phyloP scores from a whole-genome alignment of 164 flowering plant genomes.

The Macadamia tetraphylla region DNA sequence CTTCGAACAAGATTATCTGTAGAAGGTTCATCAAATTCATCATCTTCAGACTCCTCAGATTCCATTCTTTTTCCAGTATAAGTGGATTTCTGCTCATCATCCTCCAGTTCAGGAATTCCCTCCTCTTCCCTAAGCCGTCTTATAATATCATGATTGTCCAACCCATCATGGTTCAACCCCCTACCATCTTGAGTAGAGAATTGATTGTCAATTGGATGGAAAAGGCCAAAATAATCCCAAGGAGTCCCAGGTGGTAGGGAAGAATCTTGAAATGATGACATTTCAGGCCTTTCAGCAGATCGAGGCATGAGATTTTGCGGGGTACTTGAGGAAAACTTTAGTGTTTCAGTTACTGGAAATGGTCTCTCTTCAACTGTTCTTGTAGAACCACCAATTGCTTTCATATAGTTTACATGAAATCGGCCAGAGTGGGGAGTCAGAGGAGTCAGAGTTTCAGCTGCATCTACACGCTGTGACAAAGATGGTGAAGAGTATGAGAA shows the following conservation, averaged over 20 bases:
- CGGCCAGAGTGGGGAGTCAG: conserved; percentile 54
- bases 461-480: conserved; percentile 50
- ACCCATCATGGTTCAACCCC: conserved; percentile 27
- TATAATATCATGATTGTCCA: conserved; percentile 39
- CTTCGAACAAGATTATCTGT: conserved; percentile 55
- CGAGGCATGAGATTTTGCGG: conserved; percentile 40
- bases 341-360: conserved; percentile 32
- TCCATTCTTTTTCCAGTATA: conserved; percentile 26
- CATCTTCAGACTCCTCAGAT: conserved; percentile 64
- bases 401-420: conserved; percentile 63
- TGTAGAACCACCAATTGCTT: conserved; percentile 39
- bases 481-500: conserved; percentile 66
- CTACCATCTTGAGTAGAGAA: conserved; percentile 49
- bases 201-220: conserved; percentile 49
- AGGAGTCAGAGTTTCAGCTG: conserved; percentile 49
- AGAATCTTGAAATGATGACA: conserved; percentile 33
- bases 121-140: conserved; percentile 45
- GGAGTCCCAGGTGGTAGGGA: conserved; percentile 38
- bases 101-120: conserved; percentile 58
- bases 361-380: conserved; percentile 66
- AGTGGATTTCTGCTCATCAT: conserved; percentile 43
- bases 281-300: conserved; percentile 39
- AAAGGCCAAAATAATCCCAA: conserved; percentile 83
- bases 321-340: conserved; percentile 42
- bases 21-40: conserved; percentile 75